Percentiles rank a stretch among this genome's conserved stretches.
phyloP scores from a whole-genome alignment of 108 stramenopile genomes.

The Chaetoceros tenuissimus region DNA sequence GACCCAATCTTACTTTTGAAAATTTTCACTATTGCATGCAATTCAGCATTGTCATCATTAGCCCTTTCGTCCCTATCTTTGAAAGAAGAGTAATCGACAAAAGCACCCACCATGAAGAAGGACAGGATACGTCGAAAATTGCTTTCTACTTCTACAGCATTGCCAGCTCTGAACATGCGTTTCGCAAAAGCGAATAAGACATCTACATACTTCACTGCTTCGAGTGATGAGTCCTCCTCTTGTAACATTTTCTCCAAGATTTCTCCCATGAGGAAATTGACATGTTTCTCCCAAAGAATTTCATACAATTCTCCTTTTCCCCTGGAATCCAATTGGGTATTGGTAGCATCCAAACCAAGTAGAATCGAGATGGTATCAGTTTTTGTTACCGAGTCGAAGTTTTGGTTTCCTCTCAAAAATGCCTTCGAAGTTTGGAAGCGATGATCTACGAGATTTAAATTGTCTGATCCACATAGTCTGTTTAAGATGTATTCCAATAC shows the following conservation, averaged over 20 bases:
- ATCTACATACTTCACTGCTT: slow-evolving; percentile 33
- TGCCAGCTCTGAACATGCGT: slow-evolving; percentile 9
- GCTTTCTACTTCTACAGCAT: slow-evolving; percentile 19
- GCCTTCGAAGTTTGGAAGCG: slow-evolving; percentile 45
- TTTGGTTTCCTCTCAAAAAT: slow-evolving; percentile 41
- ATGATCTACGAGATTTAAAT: slow-evolving; percentile 12
- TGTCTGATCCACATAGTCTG: slow-evolving; percentile 15
- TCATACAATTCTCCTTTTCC: not conserved
- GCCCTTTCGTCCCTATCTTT: slow-evolving; percentile 38
- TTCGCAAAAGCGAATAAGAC: slow-evolving; percentile 29
- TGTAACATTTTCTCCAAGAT: slow-evolving; percentile 4
- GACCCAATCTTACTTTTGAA: not conserved
- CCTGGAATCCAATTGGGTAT: not conserved
- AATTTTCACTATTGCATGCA: not conserved
- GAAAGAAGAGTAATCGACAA: slow-evolving; percentile 51
- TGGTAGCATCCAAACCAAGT: slow-evolving; percentile 17
- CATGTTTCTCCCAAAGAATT: slow-evolving; percentile 20
- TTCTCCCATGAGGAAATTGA: slow-evolving; percentile 11
- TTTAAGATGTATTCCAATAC: slow-evolving; percentile 11
- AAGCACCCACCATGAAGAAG: slow-evolving; percentile 66
- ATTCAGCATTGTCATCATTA: slow-evolving; percentile 14
- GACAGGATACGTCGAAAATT: slow-evolving; percentile 21
- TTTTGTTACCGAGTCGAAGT: slow-evolving; percentile 68
- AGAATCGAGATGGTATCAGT: slow-evolving; percentile 41
- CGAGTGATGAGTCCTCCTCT: slow-evolving; percentile 3